Conservation (phyloP, 345 rosid genomes). For the Rubroshorea leprosula region DNA sequence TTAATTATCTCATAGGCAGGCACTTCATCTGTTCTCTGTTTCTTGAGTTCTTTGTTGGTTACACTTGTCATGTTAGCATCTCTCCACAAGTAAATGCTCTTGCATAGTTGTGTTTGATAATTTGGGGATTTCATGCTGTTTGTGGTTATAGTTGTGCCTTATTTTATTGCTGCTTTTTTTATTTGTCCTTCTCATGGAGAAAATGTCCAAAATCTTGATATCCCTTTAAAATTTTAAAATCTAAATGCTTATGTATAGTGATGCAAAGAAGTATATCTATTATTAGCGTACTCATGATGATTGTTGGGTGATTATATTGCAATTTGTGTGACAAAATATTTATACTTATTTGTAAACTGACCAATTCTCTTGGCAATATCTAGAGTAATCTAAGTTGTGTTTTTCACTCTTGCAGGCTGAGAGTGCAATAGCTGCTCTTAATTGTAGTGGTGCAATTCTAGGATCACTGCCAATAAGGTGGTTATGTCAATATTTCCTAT, state of each 20-base stretch:
- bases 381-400: neutral
- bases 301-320: neutral
- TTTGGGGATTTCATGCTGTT: neutral
- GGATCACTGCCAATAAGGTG: constrained; percentile 84
- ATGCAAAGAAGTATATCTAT: neutral
- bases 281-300: neutral
- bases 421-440: constrained; percentile 85
- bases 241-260: neutral
- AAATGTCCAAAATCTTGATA: no score
- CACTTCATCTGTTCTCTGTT: neutral
- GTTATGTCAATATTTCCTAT: neutral
- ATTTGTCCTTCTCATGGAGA: neutral
- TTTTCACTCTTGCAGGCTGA: constrained; percentile 58
- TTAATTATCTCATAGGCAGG: neutral
- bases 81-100: neutral
- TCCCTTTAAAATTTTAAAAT: no score
- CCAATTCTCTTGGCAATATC: no score
- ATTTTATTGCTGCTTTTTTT: neutral
- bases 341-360: neutral
- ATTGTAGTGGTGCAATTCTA: constrained; percentile 71
- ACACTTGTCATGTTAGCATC: neutral
- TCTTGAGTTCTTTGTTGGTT: neutral
- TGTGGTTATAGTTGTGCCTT: neutral
- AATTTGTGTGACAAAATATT: neutral
- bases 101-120: no score